Percentiles rank a stretch among this genome's conserved stretches.
phyloP scores from a whole-genome alignment of 441 rosid genomes.

The Omphalea diandra region DNA sequence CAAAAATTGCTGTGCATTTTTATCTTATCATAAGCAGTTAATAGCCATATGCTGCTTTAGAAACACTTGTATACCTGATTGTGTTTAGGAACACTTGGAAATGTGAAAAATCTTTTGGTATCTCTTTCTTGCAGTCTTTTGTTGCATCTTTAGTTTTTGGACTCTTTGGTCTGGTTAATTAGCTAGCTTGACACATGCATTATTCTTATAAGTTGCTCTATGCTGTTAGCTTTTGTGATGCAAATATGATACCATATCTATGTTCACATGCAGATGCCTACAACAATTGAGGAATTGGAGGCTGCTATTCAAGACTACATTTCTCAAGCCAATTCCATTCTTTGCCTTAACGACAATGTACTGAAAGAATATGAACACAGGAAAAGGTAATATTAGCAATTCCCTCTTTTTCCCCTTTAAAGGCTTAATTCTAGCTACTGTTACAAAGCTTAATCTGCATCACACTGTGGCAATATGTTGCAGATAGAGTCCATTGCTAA shows the following conservation, averaged over 20 bases:
- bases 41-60: neutral
- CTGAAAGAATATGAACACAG: slow-evolving; percentile 74
- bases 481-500: slow-evolving; percentile 56
- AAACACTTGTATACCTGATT: neutral
- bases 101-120: neutral
- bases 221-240: neutral
- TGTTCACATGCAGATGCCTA: slow-evolving; percentile 64
- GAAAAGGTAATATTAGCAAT: slow-evolving; percentile 43
- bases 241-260: slow-evolving; percentile 1
- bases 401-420: slow-evolving; percentile 1
- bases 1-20: too few relatives aligned
- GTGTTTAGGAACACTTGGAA: neutral
- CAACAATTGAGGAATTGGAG: slow-evolving; percentile 86
- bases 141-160: slow-evolving; percentile 1
- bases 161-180: neutral
- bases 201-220: neutral
- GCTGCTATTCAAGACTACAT: slow-evolving; percentile 85
- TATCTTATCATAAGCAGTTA: neutral
- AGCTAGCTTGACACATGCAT: neutral
- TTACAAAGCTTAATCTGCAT: slow-evolving; percentile 14
- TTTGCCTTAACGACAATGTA: slow-evolving; percentile 76
- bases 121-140: neutral
- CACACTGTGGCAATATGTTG: slow-evolving; percentile 7
- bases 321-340: slow-evolving; percentile 86
- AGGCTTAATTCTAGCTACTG: slow-evolving; percentile 6